Conservation (phyloP, 495 filamentous ascomycete species). For the Bathelium albidoporum region DNA sequence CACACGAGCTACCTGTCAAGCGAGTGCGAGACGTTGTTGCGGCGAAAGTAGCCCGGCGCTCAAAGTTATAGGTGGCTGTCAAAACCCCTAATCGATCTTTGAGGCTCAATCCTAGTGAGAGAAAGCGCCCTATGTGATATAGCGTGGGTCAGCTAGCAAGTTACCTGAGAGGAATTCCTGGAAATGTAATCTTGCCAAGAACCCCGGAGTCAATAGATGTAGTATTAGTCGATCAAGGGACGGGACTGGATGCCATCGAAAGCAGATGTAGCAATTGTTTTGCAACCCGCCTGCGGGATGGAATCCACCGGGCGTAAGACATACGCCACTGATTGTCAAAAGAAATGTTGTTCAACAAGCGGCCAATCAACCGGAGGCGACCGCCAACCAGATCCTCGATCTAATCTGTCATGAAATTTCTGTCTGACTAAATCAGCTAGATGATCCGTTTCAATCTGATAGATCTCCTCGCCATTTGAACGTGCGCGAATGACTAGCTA, state of each 20-base stretch:
- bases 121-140: not conserved
- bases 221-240: not conserved
- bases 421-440: too few species aligned
- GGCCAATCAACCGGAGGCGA: too few species aligned
- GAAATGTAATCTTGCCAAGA: not conserved
- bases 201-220: not conserved
- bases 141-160: not conserved
- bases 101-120: not conserved
- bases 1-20: slow-evolving; percentile 44
- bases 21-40: slow-evolving; percentile 42
- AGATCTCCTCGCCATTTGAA: too few species aligned
- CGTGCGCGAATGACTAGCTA: too few species aligned
- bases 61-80: not conserved
- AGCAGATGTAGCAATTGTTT: too few species aligned
- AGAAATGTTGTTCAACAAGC: too few species aligned
- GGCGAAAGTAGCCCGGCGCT: slow-evolving; percentile 17
- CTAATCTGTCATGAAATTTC: too few species aligned
- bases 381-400: too few species aligned
- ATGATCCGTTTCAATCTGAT: too few species aligned
- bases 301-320: too few species aligned
- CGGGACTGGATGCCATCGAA: not conserved
- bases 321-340: too few species aligned
- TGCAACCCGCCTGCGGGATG: too few species aligned
- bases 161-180: not conserved
- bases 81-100: not conserved